Percentiles rank a stretch among this genome's conserved stretches.
phyloP scores from a whole-genome alignment of 306 rosid genomes.

The Senna siamea region DNA sequence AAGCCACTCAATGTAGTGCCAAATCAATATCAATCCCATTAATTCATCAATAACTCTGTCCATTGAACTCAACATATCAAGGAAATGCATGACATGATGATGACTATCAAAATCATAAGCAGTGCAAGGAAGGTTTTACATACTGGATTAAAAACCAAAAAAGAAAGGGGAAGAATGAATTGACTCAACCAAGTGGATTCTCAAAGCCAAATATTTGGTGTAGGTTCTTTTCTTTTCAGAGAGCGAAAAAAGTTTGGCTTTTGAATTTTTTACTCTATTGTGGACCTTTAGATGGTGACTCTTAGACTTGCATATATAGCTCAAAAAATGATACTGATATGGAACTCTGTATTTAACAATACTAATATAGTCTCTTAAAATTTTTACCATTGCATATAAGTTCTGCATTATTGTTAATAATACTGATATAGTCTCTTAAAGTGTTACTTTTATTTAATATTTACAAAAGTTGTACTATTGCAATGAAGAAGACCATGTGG shows the following conservation, averaged over 20 bases:
- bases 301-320: conserved; percentile 4
- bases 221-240: neutral
- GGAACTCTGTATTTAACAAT: neutral
- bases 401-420: neutral
- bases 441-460: no score
- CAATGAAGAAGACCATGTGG: no score
- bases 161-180: conserved; percentile 15
- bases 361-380: neutral
- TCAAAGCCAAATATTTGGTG: neutral
- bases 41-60: no score
- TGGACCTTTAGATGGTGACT: conserved; percentile 17
- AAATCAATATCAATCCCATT: neutral
- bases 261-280: conserved; percentile 13
- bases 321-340: neutral
- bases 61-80: no score
- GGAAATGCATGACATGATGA: no score
- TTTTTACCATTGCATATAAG: neutral
- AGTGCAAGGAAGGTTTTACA: neutral
- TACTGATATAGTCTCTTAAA: no score
- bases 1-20: neutral
- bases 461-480: no score
- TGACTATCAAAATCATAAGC: neutral
- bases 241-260: neutral
- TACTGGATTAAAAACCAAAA: neutral
- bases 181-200: neutral